Percentiles rank a stretch among this genome's conserved stretches.
These are phyloP conservation scores for Chlorella sorokiniana DNA, from an alignment of 139 green algal genomes.

Conservation along the genomic window DNA sequence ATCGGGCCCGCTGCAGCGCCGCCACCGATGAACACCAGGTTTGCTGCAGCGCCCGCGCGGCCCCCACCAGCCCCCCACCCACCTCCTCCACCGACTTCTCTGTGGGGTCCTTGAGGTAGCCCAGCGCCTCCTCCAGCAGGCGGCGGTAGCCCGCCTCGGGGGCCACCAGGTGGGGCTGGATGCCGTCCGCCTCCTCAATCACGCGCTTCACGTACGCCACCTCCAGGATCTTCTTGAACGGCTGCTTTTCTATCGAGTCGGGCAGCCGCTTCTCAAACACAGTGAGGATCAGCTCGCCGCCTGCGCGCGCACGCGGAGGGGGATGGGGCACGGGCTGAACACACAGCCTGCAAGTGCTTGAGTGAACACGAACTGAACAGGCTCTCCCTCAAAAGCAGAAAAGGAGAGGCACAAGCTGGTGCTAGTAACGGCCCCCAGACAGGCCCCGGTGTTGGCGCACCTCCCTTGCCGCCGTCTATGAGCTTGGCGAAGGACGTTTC, in stretches of 20 bases:
- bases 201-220: constrained; percentile 84
- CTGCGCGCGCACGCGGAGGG: constrained; percentile 24
- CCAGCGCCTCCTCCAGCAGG: constrained; percentile 79
- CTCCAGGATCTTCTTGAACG: constrained; percentile 87
- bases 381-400: too few species aligned
- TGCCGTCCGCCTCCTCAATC: constrained; percentile 94
- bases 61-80: neutral
- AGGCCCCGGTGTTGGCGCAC: constrained; percentile 28
- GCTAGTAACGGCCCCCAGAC: neutral
- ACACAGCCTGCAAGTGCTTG: too few species aligned
- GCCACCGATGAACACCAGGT: too few species aligned
- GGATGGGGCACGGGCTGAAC: neutral
- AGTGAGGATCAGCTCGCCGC: constrained; percentile 84
- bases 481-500: constrained; percentile 80
- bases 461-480: constrained; percentile 85
- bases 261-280: constrained; percentile 95
- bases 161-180: constrained; percentile 97
- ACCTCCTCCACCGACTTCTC: constrained; percentile 74
- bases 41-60: neutral
- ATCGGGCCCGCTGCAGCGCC: too few species aligned
- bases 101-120: constrained; percentile 47
- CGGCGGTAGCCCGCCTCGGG: constrained; percentile 94
- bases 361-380: too few species aligned
- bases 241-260: constrained; percentile 84
- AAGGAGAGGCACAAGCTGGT: too few species aligned